Conservation (phyloP, 2,329 filamentous ascomycete genomes). For the Sarocladium oryzae region DNA sequence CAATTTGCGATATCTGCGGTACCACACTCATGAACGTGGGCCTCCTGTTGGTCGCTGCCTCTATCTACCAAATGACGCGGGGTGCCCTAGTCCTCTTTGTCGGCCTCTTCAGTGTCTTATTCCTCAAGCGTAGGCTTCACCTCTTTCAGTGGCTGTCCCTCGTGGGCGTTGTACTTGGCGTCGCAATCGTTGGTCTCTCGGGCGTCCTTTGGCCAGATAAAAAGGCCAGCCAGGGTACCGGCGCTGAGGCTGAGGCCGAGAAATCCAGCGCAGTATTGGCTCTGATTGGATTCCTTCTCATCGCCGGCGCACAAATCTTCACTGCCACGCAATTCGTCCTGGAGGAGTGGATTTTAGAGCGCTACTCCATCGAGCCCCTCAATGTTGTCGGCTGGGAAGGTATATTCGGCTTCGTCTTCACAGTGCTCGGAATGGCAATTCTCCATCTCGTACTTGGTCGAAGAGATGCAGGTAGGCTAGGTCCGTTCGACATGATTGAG, state of each 20-base stretch:
- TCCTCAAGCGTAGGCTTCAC: slow-evolving; percentile 71
- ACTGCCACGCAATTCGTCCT: slow-evolving; percentile 94
- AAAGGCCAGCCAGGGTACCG: slow-evolving; percentile 36
- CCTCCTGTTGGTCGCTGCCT: slow-evolving; percentile 85
- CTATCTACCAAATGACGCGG: slow-evolving; percentile 98
- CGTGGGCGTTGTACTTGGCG: slow-evolving; percentile 78
- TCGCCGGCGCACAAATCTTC: slow-evolving; percentile 92
- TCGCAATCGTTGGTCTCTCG: slow-evolving; percentile 82
- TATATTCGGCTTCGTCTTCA: slow-evolving; percentile 79
- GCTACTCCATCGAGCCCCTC: slow-evolving; percentile 64
- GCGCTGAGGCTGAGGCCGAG: slow-evolving; percentile 30
- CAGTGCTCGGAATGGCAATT: slow-evolving; percentile 69
- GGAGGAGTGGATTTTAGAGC: slow-evolving; percentile 83
- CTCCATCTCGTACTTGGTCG: slow-evolving; percentile 72
- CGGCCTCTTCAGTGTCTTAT: slow-evolving; percentile 88
- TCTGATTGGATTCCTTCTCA: slow-evolving; percentile 78
- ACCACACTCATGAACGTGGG: slow-evolving; percentile 98
- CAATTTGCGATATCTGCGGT: slow-evolving; percentile 88
- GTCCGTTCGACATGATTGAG: slow-evolving; percentile 86
- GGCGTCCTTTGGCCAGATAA: slow-evolving; percentile 72
- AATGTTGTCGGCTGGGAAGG: slow-evolving; percentile 96
- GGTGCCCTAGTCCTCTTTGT: slow-evolving; percentile 94
- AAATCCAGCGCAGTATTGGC: slow-evolving; percentile 40
- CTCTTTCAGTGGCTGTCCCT: slow-evolving; percentile 92
- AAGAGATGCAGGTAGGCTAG: slow-evolving; percentile 65